These are phyloP conservation scores for Trametes cubensis DNA, from an alignment of 768 basidiomycete species.

Conservation along the genomic window DNA sequence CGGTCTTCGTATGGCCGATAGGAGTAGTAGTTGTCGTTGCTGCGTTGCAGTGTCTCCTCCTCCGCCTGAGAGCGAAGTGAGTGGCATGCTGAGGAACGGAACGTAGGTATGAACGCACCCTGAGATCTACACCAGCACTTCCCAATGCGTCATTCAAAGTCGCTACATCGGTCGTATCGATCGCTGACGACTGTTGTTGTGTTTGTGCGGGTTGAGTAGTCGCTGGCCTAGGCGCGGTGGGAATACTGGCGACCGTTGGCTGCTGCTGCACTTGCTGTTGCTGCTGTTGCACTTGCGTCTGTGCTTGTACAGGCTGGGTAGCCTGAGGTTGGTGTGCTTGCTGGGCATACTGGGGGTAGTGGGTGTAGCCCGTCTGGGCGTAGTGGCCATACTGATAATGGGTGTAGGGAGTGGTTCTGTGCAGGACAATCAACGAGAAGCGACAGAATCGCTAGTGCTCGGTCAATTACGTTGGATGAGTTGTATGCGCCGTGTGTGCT, in stretches of 20 bases:
- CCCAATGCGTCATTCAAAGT: constrained; percentile 84
- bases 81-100: background rate
- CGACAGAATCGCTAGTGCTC: background rate
- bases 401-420: constrained; percentile 24
- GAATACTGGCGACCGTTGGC: constrained; percentile 9
- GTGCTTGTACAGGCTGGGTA: constrained; percentile 27
- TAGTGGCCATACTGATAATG: constrained; percentile 48
- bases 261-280: constrained; percentile 12
- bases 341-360: constrained; percentile 47
- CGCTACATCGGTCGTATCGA: constrained; percentile 73
- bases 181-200: constrained; percentile 7
- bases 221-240: constrained; percentile 17
- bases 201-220: constrained; percentile 10
- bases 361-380: constrained; percentile 41
- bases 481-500: constrained; percentile 1
- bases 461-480: constrained; percentile 21
- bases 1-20: constrained; percentile 79
- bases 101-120: constrained; percentile 46
- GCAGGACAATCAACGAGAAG: constrained; percentile 2
- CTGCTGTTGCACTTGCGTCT: constrained; percentile 16
- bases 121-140: constrained; percentile 85
- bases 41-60: constrained; percentile 77
- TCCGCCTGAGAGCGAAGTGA: constrained; percentile 59
- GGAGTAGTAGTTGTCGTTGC: constrained; percentile 59
- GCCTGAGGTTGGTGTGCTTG: constrained; percentile 30